Evolutionary conservation across 306 rosid species (phyloP), one percentile per base, ranked within the genome.

Genomic region (Glycyrrhiza uralensis): DNA sequence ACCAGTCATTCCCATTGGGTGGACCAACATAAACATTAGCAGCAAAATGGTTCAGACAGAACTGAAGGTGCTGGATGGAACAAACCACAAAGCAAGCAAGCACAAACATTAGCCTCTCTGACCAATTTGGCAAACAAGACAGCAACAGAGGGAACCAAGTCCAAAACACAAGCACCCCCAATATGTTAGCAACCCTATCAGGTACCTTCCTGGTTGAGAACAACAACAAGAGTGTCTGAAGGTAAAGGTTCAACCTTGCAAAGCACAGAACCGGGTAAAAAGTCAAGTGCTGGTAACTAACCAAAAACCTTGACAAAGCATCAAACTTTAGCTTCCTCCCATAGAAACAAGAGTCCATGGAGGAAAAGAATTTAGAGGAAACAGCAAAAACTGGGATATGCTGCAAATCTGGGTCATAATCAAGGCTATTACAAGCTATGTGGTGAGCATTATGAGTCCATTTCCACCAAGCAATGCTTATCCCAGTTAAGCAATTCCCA

Each of bases 381-480:
- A 92, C 98, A 0, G 96, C 98, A 15, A 92, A 88, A 59, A 92
- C 85, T 0, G 96, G 98, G 29, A 92, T 86, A 62, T 92, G 95
- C 47, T 92, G 98, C 33, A 92, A 85, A 88, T 92, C 98, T 1
- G 98, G 98, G 32, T 92, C 98, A 45, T 88, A 56, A 50, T 92
- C 98, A 14, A 92, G 96, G 54, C 95, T 89, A 62, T 92, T 92
- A 69, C 92, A 86, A 36, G 96, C 85, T 42, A 92, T 76, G 58
- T 92, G 98, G 66, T 90, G 98, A n/a, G 90, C 92, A 59, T 92
- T 92, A 65, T 92, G 98, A 41, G 96, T 92, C 98, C 98, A 92
- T 30, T 92, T 92, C 98, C 98, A 92, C 95, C 98, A 90, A 3
- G 96, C 98, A 64, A 92, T 92, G 78, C 98, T 90, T 36, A 92